Percentiles rank a stretch among this genome's conserved stretches.
Evolutionary conservation across 2,329 filamentous ascomycete genomes (phyloP).

Genomic region (Daldinia sp.): DNA sequence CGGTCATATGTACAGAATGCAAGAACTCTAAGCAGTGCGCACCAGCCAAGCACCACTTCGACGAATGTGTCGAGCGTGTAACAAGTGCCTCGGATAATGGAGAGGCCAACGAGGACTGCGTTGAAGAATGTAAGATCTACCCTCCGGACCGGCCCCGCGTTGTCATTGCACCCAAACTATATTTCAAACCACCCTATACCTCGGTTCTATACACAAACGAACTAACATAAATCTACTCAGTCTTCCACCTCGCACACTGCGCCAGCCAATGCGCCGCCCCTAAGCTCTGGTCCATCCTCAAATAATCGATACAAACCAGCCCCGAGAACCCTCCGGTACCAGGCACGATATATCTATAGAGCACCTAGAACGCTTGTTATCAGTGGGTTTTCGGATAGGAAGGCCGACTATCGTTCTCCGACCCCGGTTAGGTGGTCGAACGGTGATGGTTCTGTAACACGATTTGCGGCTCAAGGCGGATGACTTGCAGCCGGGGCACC

Average conservation of each 20-base stretch:
- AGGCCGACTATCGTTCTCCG: conserved; percentile 15
- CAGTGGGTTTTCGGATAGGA: conserved; percentile 26
- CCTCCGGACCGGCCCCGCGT: neutral
- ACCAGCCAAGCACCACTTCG: conserved; percentile 95
- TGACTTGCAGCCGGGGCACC: conserved; percentile 31
- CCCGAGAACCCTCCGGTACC: conserved; percentile 29
- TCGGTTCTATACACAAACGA: conserved; percentile 52
- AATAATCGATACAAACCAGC: conserved; percentile 65
- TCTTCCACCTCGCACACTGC: conserved; percentile 99
- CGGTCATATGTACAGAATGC: conserved; percentile 73
- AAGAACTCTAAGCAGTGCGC: conserved; percentile 84
- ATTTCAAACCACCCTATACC: neutral
- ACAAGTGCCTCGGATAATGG: conserved; percentile 72
- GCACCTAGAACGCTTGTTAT: conserved; percentile 34
- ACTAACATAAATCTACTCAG: conserved; percentile 47
- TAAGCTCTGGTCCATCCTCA: conserved; percentile 92
- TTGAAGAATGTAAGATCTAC: conserved; percentile 93
- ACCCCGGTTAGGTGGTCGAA: conserved; percentile 17
- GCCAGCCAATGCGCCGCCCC: conserved; percentile 91
- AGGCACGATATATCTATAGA: conserved; percentile 34
- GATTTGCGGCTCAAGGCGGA: conserved; percentile 38
- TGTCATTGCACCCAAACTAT: neutral
- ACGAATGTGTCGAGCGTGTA: conserved; percentile 97
- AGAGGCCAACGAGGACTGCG: conserved; percentile 88
- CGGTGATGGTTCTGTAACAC: conserved; percentile 36